These are phyloP conservation scores for Suillus hirtellus DNA, from an alignment of 768 basidiomycete species.

Conservation along the genomic window DNA sequence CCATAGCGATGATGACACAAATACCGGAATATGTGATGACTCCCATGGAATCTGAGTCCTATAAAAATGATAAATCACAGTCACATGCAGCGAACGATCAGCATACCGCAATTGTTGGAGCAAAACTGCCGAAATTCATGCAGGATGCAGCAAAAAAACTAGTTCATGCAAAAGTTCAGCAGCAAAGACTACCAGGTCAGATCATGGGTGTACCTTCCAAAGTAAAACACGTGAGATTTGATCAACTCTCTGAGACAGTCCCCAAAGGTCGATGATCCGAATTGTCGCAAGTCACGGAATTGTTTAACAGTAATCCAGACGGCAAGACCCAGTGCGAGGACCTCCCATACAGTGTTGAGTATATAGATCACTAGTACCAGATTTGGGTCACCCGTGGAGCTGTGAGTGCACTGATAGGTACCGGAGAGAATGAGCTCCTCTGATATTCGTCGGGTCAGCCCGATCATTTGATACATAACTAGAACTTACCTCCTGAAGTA, in stretches of 20 bases:
- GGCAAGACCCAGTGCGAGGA: no score
- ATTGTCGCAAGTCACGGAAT: no score
- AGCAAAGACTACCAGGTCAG: background rate
- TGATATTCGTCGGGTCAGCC: no score
- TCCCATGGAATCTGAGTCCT: background rate
- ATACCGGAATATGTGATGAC: background rate
- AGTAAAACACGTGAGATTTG: background rate
- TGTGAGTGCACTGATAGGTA: no score
- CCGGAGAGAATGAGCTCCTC: no score
- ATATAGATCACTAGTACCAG: no score
- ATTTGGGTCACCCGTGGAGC: no score
- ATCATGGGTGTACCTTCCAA: background rate
- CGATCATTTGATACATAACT: no score
- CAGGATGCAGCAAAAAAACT: no score
- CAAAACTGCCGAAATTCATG: background rate
- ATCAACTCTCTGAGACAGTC: background rate
- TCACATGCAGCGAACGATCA: background rate
- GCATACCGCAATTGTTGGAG: background rate
- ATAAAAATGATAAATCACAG: background rate
- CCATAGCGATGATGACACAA: background rate
- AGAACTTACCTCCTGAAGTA: no score
- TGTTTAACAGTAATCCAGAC: no score
- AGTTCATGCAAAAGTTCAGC: background rate
- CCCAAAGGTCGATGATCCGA: background rate
- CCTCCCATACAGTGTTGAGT: no score